phyloP scores from a whole-genome alignment of 371 early-diverging fungal genomes.

The Racocetra persica region DNA sequence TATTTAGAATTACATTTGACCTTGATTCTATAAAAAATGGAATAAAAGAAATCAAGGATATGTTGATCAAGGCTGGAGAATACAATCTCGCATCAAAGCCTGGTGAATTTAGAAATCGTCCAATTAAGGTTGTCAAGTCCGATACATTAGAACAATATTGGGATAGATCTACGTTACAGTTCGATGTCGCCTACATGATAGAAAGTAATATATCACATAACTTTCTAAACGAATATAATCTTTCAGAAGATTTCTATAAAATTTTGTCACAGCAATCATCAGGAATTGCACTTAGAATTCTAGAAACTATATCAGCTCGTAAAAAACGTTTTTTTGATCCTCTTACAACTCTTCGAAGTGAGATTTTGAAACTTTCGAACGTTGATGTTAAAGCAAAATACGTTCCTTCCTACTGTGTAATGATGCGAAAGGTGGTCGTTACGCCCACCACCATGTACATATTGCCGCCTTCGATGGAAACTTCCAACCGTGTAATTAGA shows the following conservation, averaged over 20 bases:
- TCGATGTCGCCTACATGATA: slow-evolving; percentile 54
- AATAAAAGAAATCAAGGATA: slow-evolving; percentile 38
- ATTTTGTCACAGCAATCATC: slow-evolving; percentile 41
- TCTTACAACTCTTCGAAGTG: background rate
- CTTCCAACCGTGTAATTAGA: slow-evolving; percentile 73
- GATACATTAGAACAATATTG: slow-evolving; percentile 41
- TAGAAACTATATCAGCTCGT: slow-evolving; percentile 45
- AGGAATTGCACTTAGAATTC: slow-evolving; percentile 44
- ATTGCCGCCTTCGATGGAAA: slow-evolving; percentile 63
- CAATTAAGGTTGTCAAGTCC: slow-evolving; percentile 38
- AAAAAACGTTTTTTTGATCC: slow-evolving; percentile 53
- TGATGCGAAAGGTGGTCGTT: slow-evolving; percentile 65
- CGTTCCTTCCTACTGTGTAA: slow-evolving; percentile 61
- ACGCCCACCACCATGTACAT: slow-evolving; percentile 69
- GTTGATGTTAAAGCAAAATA: slow-evolving; percentile 44
- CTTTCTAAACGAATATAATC: slow-evolving; percentile 52
- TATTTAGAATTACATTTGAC: slow-evolving; percentile 49
- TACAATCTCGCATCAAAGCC: slow-evolving; percentile 52
- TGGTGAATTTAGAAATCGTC: slow-evolving; percentile 19
- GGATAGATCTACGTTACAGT: slow-evolving; percentile 45
- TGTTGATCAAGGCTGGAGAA: slow-evolving; percentile 51
- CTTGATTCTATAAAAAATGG: background rate
- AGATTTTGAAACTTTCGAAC: slow-evolving; percentile 45
- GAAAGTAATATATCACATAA: slow-evolving; percentile 52
- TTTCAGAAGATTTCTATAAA: slow-evolving; percentile 49